Conservation (phyloP, 805 yeast genomes). For the Kregervanrija delftensis region DNA sequence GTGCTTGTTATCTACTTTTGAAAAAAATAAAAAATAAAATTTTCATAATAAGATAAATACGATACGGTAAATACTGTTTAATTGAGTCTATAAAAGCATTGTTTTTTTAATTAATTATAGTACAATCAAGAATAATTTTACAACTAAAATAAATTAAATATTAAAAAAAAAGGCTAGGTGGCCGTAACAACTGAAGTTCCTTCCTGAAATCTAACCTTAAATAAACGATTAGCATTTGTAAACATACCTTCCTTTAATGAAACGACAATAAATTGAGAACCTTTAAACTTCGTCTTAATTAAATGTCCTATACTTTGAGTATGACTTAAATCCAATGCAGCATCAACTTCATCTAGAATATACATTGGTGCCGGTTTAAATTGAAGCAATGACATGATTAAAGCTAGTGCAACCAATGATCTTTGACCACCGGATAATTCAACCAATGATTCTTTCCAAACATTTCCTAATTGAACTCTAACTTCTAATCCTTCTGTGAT, state of each 20-base stretch:
- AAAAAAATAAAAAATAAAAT: no score
- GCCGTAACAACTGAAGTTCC: slow-evolving; percentile 90
- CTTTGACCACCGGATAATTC: slow-evolving; percentile 97
- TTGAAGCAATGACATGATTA: slow-evolving; percentile 85
- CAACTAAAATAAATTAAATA: no score
- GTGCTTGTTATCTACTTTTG: no score
- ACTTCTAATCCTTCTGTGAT: slow-evolving; percentile 89
- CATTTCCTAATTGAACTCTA: slow-evolving; percentile 79
- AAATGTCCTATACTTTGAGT: slow-evolving; percentile 96
- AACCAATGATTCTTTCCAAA: slow-evolving; percentile 93
- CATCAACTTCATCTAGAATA: slow-evolving; percentile 95
- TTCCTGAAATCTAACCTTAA: slow-evolving; percentile 90
- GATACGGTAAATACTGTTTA: no score
- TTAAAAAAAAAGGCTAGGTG: slow-evolving; percentile 29
- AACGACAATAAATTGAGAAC: slow-evolving; percentile 94
- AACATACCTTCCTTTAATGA: slow-evolving; percentile 98
- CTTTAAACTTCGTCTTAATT: slow-evolving; percentile 90
- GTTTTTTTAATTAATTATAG: no score
- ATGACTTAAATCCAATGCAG: slow-evolving; percentile 93
- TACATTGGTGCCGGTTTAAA: slow-evolving; percentile 99
- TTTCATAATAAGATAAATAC: no score
- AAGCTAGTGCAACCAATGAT: slow-evolving; percentile 85
- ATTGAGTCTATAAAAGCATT: no score
- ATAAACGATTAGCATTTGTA: slow-evolving; percentile 91
- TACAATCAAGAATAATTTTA: no score